These are phyloP conservation scores for Wickerhamomyces sp. DNA, from an alignment of 1,139 yeast species.

Conservation along the genomic window DNA sequence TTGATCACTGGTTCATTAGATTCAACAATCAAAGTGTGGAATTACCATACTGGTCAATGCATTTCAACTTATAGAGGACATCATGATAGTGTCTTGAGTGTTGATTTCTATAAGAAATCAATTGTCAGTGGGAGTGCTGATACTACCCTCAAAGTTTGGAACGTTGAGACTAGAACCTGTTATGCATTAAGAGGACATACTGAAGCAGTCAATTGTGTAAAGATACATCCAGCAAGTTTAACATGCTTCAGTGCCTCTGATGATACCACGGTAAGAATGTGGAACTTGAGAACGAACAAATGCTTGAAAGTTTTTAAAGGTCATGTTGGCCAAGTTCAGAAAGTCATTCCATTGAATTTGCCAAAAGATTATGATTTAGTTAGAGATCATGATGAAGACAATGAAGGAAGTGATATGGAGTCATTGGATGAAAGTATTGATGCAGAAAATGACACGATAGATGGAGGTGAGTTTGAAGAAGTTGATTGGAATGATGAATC, in stretches of 20 bases:
- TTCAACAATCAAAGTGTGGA: conserved; percentile 91
- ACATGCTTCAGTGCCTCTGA: conserved; percentile 86
- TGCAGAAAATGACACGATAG: conserved; percentile 7
- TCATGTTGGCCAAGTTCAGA: conserved; percentile 79
- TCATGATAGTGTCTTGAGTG: conserved; percentile 77
- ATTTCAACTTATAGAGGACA: conserved; percentile 93
- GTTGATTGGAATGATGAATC: conserved; percentile 23
- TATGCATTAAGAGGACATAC: conserved; percentile 89
- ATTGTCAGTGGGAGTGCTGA: conserved; percentile 95
- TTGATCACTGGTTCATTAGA: conserved; percentile 90
- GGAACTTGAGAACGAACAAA: conserved; percentile 81
- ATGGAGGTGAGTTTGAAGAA: conserved; percentile 17
- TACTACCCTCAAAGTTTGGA: conserved; percentile 91
- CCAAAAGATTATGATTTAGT: conserved; percentile 32
- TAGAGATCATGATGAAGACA: conserved; percentile 30
- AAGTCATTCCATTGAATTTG: conserved; percentile 77
- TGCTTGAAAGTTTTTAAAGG: conserved; percentile 68
- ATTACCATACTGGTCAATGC: conserved; percentile 89
- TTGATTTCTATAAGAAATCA: conserved; percentile 62
- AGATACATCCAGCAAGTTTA: conserved; percentile 72
- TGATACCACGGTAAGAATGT: conserved; percentile 88
- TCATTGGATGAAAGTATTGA: conserved; percentile 4
- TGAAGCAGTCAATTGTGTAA: conserved; percentile 89
- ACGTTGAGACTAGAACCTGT: conserved; percentile 88
- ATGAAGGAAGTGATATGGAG: conserved; percentile 11